Base-by-base conservation (phyloP, 345 rosid genomes). In the Erysimum cheiranthoides region DNA sequence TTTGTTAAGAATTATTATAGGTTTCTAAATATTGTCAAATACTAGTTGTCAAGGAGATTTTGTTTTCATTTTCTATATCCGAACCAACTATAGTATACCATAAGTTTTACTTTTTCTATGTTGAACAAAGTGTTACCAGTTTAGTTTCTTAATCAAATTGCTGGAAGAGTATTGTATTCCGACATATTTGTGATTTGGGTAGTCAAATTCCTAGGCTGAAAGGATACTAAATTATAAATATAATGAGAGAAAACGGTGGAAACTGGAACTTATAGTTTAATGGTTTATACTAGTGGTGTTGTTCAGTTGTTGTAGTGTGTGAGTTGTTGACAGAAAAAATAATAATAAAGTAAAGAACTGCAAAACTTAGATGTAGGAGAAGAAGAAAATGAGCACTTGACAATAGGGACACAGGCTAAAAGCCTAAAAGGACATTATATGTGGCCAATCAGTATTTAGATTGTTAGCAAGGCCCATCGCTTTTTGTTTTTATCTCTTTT, bases 1-100 rank as follows among this genome's bases (percentile, higher is more conserved):
- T 56, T 56, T 65, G 66, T 56, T 65, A 35, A 25, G 47, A 45
- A 10, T 34, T 30, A 31, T 30, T 31, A 8, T 73, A 63, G 58
- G 61, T 39, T 32, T 27, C 25, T 27, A 45, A 43, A 0, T 45
- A 14, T 38, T n/a, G 36, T 52, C 60, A 38, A 14, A 52, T 68
- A 38, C 8, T 35, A 51, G 25, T 51, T 66, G 43, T 65, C 12
- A 17, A 32, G 31, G 16, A 34, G 11, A 49, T 49, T 65, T 32
- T 65, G 42, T 45, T 28, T 28, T 5, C 6, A 7, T 43, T 43
- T 43, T 63, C 9, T 9, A 9, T 43, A 43, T 21, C 9, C 3
- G 66, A 61, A 40, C 13, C 25, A 17, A 10, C 8, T 34, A 6
- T 6, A 5, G 36, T 10, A 17, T 46, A 46, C 18, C 21, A 9